Conservation (phyloP, 1,284 basidiomycete genomes). For the Pisolithus thermaeus region DNA sequence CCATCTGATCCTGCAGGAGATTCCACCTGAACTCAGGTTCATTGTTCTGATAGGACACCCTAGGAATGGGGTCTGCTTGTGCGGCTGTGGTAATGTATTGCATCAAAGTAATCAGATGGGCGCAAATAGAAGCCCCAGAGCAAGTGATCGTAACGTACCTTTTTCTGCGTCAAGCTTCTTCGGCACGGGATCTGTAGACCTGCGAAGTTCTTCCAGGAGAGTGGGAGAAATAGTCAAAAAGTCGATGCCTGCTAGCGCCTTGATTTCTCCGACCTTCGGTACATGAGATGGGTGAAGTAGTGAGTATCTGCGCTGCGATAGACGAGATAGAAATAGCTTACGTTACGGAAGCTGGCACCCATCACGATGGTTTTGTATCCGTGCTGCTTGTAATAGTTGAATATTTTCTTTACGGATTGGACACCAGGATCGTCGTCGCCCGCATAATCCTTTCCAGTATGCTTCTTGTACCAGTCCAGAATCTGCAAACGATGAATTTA, state of each 20-base stretch:
- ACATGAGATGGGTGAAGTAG: not conserved
- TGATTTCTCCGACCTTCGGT: conserved; percentile 80
- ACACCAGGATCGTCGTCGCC: conserved; percentile 95
- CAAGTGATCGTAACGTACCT: conserved; percentile 37
- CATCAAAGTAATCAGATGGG: too few relatives aligned
- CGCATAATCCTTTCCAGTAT: conserved; percentile 76
- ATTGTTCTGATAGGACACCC: conserved; percentile 85
- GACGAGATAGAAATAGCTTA: conserved; percentile 31
- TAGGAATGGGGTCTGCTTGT: conserved; percentile 60
- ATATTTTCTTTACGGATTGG: conserved; percentile 90
- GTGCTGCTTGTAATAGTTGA: conserved; percentile 99
- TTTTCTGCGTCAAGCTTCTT: conserved; percentile 74
- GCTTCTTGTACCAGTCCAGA: conserved; percentile 94
- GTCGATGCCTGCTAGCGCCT: conserved; percentile 91
- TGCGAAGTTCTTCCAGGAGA: conserved; percentile 88
- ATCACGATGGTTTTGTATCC: conserved; percentile 98
- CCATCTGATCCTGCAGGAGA: conserved; percentile 87
- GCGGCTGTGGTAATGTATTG: conserved; percentile 36
- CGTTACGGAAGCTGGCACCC: conserved; percentile 98
- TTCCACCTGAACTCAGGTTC: conserved; percentile 93
- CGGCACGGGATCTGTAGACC: conserved; percentile 68
- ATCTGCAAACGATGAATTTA: conserved; percentile 45
- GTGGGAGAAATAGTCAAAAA: conserved; percentile 92
- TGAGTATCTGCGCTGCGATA: conserved; percentile 14
- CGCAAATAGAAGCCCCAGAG: too few relatives aligned